Evolutionary conservation across 2,329 filamentous ascomycete species (phyloP).

Genomic region (Dactylellina drechsleri): DNA sequence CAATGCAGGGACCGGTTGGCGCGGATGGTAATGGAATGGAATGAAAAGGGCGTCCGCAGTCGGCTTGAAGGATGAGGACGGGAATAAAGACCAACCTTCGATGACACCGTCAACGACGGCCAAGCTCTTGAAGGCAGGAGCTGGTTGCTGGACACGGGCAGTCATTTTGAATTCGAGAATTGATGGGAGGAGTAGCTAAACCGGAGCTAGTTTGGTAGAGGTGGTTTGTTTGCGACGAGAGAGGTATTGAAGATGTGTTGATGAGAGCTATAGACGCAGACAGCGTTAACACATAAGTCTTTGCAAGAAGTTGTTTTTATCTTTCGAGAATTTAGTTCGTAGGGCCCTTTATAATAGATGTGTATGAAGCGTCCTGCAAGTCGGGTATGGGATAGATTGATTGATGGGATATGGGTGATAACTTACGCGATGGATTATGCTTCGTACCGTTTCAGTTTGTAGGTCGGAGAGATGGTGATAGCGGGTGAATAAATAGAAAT

Average conservation of each 20-base stretch:
- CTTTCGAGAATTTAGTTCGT: too few species aligned
- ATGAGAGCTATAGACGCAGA: constrained; percentile 19
- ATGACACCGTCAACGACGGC: constrained; percentile 66
- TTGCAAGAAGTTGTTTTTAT: too few species aligned
- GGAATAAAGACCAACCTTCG: constrained; percentile 64
- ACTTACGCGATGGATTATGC: constrained; percentile 24
- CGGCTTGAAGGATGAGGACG: constrained; percentile 5
- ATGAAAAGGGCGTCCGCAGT: background rate
- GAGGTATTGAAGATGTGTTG: constrained; percentile 33
- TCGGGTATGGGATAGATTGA: constrained; percentile 35
- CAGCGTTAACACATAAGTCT: constrained; percentile 10
- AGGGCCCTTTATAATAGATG: too few species aligned
- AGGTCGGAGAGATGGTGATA: too few species aligned
- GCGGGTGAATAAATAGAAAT: background rate
- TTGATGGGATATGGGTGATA: constrained; percentile 1
- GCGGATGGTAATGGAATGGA: constrained; percentile 1
- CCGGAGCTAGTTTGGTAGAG: background rate
- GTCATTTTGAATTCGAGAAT: constrained; percentile 54
- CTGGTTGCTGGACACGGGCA: constrained; percentile 64
- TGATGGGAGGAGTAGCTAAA: background rate
- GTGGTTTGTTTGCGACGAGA: constrained; percentile 1
- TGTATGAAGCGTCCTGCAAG: constrained; percentile 1
- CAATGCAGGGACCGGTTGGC: constrained; percentile 50
- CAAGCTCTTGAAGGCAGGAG: constrained; percentile 66
- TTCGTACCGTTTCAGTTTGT: too few species aligned